phyloP scores from a whole-genome alignment of 169 alveolate genomes.

The Eimeria zaria region DNA sequence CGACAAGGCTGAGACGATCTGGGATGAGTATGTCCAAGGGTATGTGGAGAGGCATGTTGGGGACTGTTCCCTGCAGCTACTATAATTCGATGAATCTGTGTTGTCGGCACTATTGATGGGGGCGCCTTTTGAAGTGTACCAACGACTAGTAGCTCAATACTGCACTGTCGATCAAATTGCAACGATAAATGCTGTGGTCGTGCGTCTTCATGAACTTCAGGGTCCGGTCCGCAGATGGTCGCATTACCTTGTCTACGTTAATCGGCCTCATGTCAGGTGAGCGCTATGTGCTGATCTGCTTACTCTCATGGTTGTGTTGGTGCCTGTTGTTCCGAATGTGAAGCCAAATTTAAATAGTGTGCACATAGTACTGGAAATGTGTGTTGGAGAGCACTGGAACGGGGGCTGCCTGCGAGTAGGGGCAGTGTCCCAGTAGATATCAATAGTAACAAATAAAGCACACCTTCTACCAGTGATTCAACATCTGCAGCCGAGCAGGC shows the following conservation, averaged over 20 bases:
- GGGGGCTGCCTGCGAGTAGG: background rate
- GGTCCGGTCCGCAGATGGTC: conserved; percentile 47
- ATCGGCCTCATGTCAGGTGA: conserved; percentile 74
- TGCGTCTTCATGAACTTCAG: conserved; percentile 1
- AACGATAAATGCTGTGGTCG: background rate
- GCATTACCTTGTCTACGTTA: conserved; percentile 74
- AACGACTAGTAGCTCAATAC: background rate
- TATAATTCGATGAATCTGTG: background rate
- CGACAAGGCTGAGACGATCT: conserved; percentile 78
- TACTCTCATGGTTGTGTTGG: background rate
- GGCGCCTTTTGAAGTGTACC: background rate
- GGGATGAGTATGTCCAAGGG: conserved; percentile 77
- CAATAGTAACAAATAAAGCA: background rate
- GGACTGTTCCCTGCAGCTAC: background rate
- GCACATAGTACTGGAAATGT: too few relatives aligned
- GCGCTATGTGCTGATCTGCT: background rate
- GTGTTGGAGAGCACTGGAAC: background rate
- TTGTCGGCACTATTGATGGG: background rate
- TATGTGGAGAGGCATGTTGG: background rate
- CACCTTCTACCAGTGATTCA: background rate
- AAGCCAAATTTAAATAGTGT: background rate
- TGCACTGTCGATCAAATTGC: background rate
- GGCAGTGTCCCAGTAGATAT: background rate
- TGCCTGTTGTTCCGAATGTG: background rate
- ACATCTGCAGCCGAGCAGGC: background rate